Base-by-base conservation (phyloP, 768 basidiomycete genomes). In the Suillus clintonianus region DNA sequence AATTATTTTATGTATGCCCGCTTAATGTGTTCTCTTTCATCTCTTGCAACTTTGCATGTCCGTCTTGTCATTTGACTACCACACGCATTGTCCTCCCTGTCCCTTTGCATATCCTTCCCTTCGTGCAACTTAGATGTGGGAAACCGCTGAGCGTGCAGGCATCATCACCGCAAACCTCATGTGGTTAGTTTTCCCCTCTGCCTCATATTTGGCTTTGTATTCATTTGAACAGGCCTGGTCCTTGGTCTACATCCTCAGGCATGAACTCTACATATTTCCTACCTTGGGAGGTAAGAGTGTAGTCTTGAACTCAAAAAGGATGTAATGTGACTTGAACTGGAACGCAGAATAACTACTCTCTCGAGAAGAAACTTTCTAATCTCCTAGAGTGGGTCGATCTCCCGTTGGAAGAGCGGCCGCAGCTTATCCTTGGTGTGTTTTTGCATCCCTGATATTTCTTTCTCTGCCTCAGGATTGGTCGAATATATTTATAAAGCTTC, bases 101-200 rank as follows among this genome's bases (percentile, higher is more conserved):
- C 51, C 5, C 19, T 11, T 39, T 53, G 32, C 19, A 17, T 51
- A 17, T 30, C 17, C 17, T 30, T 4, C 27, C 8, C 36, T 54
- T 63, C 50, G 37, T 51, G 32, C 45, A 22, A 56, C 9, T 50
- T 62, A 95, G 92, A 90, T 97, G 82, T 97, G 95, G 95, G 92
- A 94, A 71, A 95, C 94, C 0, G 92, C 89, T 2, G 83, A 80
- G 63, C 89, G 86, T 63, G 87, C 89, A 5, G 89, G 89, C 0
- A 73, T 94, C 13, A 79, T 85, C 41, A 90, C 91, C 5, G 95
- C 93, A 0, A 95, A 95, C 69, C 81, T 95, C 50, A 97, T 97
- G 95, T 97, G 95, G 94, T 93, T 59, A 61, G 88, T 80, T 32
- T 47, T 8, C 8, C 2, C 37, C 14, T 43, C 1, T 47, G 15